Evolutionary conservation across 257 asterid species (phyloP).

Genomic region (Capsicum rhomboideum): DNA sequence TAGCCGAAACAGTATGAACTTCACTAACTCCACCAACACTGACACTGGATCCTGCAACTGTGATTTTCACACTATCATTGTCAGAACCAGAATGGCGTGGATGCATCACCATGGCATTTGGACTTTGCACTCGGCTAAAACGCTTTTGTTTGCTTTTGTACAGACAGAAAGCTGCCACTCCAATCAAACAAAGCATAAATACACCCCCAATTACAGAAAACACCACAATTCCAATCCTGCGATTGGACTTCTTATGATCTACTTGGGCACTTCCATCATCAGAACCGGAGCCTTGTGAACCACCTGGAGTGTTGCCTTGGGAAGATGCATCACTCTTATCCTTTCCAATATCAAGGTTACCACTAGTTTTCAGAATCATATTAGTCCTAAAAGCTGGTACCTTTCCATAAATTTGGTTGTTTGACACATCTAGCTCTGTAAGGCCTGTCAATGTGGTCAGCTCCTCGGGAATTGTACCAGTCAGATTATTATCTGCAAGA

Average conservation of each 20-base stretch:
- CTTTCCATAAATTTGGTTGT: conserved; percentile 67
- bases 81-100: conserved; percentile 86
- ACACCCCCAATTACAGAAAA: conserved; percentile 48
- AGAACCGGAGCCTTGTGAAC: conserved; percentile 14
- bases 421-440: conserved; percentile 59
- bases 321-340: conserved; percentile 24
- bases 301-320: conserved; percentile 17
- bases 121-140: conserved; percentile 75
- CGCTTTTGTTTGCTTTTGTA: conserved; percentile 60
- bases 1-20: conserved; percentile 40
- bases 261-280: neutral
- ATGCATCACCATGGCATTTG: conserved; percentile 64
- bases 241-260: conserved; percentile 24
- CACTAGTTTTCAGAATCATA: conserved; percentile 38
- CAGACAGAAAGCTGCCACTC: conserved; percentile 50
- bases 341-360: conserved; percentile 76
- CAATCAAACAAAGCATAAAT: conserved; percentile 50
- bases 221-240: conserved; percentile 37
- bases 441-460: conserved; percentile 53
- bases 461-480: conserved; percentile 60
- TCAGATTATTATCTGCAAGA: conserved; percentile 69
- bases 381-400: conserved; percentile 55
- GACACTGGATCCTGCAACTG: conserved; percentile 82
- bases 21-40: conserved; percentile 53
- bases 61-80: conserved; percentile 68